Percentiles rank a stretch among this genome's conserved stretches.
These are phyloP conservation scores for Phellopilus nigrolimitatus DNA, from an alignment of 1,284 basidiomycete species.

Conservation along the genomic window DNA sequence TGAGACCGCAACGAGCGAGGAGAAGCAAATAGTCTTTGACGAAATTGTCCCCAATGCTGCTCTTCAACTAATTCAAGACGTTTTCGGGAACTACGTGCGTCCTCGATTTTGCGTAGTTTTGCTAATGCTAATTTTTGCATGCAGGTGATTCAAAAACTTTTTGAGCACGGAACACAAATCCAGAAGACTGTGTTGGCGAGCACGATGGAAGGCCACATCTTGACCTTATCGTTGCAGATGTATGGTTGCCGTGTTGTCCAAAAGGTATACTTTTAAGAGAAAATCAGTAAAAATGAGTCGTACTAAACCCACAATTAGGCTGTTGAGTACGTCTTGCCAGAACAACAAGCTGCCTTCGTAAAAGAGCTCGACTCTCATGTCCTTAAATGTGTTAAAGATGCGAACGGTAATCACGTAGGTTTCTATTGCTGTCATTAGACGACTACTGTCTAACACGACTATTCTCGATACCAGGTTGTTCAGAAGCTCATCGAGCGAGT, in stretches of 20 bases:
- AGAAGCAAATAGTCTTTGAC: conserved; percentile 80
- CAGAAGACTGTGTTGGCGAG: conserved; percentile 73
- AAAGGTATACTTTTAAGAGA: too few species aligned
- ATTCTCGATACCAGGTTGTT: conserved; percentile 47
- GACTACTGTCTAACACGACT: background rate
- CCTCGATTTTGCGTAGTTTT: conserved; percentile 6
- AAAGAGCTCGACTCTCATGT: conserved; percentile 81
- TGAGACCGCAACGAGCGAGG: conserved; percentile 70
- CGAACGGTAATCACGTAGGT: conserved; percentile 92
- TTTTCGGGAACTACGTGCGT: conserved; percentile 94
- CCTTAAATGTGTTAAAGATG: conserved; percentile 85
- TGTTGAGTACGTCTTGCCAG: conserved; percentile 75
- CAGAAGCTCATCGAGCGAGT: conserved; percentile 86
- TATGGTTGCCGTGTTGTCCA: conserved; percentile 95
- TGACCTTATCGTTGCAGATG: conserved; percentile 84
- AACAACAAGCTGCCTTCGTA: conserved; percentile 74
- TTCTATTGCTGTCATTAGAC: background rate
- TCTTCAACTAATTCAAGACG: conserved; percentile 83
- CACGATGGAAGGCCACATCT: conserved; percentile 78
- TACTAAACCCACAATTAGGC: conserved; percentile 44
- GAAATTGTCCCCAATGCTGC: conserved; percentile 83
- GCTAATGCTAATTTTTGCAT: conserved; percentile 15
- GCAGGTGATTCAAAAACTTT: conserved; percentile 91
- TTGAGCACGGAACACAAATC: conserved; percentile 80
- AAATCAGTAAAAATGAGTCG: too few species aligned